Evolutionary conservation across 495 filamentous ascomycete genomes (phyloP), one percentile per base, ranked within the genome.

Genomic region (Bacidia rubella): DNA sequence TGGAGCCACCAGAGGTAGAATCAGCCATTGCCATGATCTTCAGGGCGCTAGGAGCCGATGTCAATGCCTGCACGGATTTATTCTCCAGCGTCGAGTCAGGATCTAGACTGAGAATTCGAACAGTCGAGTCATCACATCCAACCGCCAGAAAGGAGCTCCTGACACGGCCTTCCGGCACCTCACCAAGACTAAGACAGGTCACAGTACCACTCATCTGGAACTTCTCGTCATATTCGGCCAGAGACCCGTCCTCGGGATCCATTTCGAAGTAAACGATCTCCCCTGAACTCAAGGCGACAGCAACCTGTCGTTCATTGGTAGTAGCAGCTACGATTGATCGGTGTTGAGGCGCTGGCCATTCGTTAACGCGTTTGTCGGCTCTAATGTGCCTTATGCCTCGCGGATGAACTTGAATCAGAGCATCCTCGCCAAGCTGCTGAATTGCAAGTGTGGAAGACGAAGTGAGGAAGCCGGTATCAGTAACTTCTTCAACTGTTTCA

Each of bases 201-300:
- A 99, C 87, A 0, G 88, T 94, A n/a, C 87, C 88, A 49, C 83
- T 87, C 87, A 97, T 94, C 62, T 93, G 84, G 56, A 85, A 85
- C 67, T 90, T 88, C 57, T 97, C 90, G 49, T 97, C 88, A 56
- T 95, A 94, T 66, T 97, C 90, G 25, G 88, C 87, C 12, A 99
- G 71, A 4, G 82, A 81, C 10, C 88, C 90, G 68, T 97, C 90
- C 7, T 50, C 47, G 1, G 78, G 74, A 62, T 94, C 93, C 82
- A 94, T 86, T 65, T 96, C 93, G 57, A 99, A 99, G 62, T 96
- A 97, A 19, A 92, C 86, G 51, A 99, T 92, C 63, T 99, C 92
- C 11, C 89, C 87, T 12, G 88, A 95, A 60, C 88, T 95, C 32
- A 99, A 69, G 15, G 90, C 92, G 39, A 99, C 81, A 0, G 88